Base-by-base conservation (phyloP, 1,139 yeast genomes). In the Candida tropicalis region DNA sequence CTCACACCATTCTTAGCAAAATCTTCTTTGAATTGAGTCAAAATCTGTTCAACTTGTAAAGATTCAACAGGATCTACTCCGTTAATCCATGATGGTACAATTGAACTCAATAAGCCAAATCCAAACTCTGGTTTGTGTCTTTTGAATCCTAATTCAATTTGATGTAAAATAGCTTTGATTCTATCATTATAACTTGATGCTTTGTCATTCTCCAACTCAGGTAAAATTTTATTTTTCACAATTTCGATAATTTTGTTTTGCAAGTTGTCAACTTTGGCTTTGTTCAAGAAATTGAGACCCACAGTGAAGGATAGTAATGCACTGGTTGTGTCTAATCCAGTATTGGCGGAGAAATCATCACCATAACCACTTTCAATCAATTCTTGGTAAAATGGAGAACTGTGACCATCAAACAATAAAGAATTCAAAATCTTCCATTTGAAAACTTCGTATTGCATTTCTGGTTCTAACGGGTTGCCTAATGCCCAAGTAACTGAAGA, bases 101-200 rank as follows among this genome's bases (percentile, higher is more conserved):
- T 56, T 2, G 90, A 76, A 55, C 82, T 82, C 34, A 93, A 73
- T 43, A 93, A 65, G 24, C 84, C 83, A 70, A 93, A 69, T 13
- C 99, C 99, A 66, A 90, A 91, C 46, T 89, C 89, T 0, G 98
- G 86, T 54, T 86, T 90, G 50, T 90, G 95, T 52, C 88, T 91
- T 54, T 89, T 87, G 62, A 88, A 85, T 35, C 82, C 70, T 31
- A 93, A 68, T 60, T 93, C 99, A 35, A 91, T 71, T 60, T 91
- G 98, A 61, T 90, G 95, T 35, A 95, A 72, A 37, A 93, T 79
- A 0, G 96, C 98, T 44, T 87, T 85, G 13, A 93, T 77, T 54
- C 91, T 81, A 26, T 78, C 73, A 32, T 74, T 70, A 35, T 84
- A 82, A 47, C 84, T 75, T 1, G 80, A 76, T 32, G 73, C 62